A percentile compares a stretch with the other conserved stretches of the same genome.
phyloP scores from a whole-genome alignment of 345 rosid species.

The Brassica rapa region DNA sequence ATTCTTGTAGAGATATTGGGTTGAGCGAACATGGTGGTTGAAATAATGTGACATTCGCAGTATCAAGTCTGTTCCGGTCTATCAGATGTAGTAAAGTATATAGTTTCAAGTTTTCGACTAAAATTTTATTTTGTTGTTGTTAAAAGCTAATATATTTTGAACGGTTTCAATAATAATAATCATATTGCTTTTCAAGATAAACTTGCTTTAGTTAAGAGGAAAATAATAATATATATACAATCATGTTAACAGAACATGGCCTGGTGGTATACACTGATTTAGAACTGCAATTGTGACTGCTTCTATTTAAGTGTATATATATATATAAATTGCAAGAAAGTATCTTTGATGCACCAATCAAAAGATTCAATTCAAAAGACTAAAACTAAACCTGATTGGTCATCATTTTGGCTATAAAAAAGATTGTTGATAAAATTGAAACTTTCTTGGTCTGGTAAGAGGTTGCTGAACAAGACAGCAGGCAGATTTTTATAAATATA shows the following conservation, averaged over 20 bases:
- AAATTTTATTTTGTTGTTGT: not conserved
- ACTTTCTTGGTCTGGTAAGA: not conserved
- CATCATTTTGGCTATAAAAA: not conserved
- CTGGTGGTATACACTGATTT: not conserved
- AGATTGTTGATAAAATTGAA: not conserved
- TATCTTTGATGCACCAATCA: constrained; percentile 21
- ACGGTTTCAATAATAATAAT: not conserved
- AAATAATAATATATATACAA: not conserved
- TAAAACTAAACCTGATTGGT: not conserved
- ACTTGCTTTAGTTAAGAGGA: not conserved
- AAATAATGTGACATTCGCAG: not conserved
- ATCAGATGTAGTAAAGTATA: not conserved
- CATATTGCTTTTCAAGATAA: not conserved
- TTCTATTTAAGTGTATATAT: not conserved
- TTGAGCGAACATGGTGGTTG: not conserved
- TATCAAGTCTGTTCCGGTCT: not conserved
- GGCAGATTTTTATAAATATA: not conserved
- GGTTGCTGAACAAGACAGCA: not conserved
- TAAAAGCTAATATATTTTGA: not conserved
- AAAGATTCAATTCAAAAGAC: not conserved
- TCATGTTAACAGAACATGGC: not conserved
- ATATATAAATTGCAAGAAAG: not conserved
- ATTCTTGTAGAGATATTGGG: not conserved
- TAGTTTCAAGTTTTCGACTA: not conserved
- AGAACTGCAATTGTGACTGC: constrained; percentile 5